Evolutionary conservation across 257 asterid genomes (phyloP).

Genomic region (Solanum verrucosum): DNA sequence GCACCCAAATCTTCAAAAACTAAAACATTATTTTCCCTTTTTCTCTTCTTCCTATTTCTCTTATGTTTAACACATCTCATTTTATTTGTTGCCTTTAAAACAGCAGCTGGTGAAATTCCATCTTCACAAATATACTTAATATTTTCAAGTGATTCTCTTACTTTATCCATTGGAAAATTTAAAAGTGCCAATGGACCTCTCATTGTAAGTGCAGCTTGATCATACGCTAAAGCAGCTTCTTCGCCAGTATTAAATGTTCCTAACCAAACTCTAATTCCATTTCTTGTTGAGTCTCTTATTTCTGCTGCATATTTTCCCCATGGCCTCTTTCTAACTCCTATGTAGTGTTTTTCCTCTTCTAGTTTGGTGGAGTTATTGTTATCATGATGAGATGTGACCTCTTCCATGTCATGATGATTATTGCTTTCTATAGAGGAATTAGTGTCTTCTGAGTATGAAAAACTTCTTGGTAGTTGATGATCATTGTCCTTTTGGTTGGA

Average conservation of each 20-base stretch:
- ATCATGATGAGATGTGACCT: background rate
- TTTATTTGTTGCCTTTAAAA: constrained; percentile 16
- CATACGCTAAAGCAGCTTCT: constrained; percentile 33
- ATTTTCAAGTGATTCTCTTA: constrained; percentile 12
- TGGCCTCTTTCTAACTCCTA: constrained; percentile 19
- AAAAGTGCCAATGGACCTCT: constrained; percentile 15
- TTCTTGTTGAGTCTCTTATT: constrained; percentile 36
- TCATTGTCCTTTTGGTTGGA: too few species aligned
- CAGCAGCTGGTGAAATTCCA: constrained; percentile 29
- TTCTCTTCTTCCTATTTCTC: background rate
- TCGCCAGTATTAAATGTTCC: constrained; percentile 24
- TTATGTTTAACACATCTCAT: constrained; percentile 5
- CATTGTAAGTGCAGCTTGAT: constrained; percentile 31
- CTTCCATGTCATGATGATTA: background rate
- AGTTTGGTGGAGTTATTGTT: background rate
- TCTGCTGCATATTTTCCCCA: constrained; percentile 41
- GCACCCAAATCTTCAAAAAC: constrained; percentile 29
- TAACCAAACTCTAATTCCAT: constrained; percentile 31
- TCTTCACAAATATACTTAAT: constrained; percentile 3
- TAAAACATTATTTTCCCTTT: background rate
- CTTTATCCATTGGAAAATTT: constrained; percentile 19
- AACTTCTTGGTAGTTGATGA: background rate
- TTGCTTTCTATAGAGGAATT: background rate
- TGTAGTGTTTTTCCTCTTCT: constrained; percentile 8
- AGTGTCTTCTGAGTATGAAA: too few species aligned